Evolutionary conservation across 768 basidiomycete genomes (phyloP), one percentile per base, ranked within the genome.

Genomic region (Rossbeevera mucosa): DNA sequence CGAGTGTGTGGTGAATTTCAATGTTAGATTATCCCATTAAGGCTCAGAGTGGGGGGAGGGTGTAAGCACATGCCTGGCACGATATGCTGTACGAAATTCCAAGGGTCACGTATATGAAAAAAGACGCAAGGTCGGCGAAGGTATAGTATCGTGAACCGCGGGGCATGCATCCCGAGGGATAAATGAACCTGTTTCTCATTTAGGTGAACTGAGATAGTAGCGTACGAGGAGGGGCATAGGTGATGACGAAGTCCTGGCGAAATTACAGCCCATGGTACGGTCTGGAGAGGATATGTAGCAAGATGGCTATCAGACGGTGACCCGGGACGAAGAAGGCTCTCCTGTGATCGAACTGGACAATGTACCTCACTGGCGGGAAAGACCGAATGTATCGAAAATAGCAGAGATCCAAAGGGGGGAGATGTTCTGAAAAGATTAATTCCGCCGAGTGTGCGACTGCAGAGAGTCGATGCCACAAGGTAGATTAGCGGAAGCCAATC

Each of bases 351-450:
- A 65, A 60, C 16, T 53, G 57, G 46, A 56, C 69, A 61, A 68
- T 63, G 66, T 67, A 68, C 68, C 68, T 68, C 64, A 56, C 38
- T 57, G 48, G 53, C 68, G 70, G 70, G 31, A 66, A 58, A 53
- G 38, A 36, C 60, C 68, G 70, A 59, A 22, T 24, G 21, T 36
- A n/a, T 60, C 50, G 59, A 59, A 66, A 64, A 68, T 60, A 69
- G 70, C 64, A 68, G 57, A 65, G 65, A 76, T 74, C 71, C 70
- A 74, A 66, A 64, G 72, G 50, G 74, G 74, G 8, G 71, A 75
- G 78, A 75, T 67, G 70, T 71, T 73, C 71, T 68, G 71, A 61
- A 59, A 62, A 50, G 53, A 54, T 56, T 67, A 68, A 60, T 60
- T 64, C 68, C 64, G 64, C 68, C 58, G 66, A 55, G 54, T 62